Evolutionary conservation across 257 asterid species (phyloP), one percentile per base, ranked within the genome.

Genomic region (Echites panduratus): DNA sequence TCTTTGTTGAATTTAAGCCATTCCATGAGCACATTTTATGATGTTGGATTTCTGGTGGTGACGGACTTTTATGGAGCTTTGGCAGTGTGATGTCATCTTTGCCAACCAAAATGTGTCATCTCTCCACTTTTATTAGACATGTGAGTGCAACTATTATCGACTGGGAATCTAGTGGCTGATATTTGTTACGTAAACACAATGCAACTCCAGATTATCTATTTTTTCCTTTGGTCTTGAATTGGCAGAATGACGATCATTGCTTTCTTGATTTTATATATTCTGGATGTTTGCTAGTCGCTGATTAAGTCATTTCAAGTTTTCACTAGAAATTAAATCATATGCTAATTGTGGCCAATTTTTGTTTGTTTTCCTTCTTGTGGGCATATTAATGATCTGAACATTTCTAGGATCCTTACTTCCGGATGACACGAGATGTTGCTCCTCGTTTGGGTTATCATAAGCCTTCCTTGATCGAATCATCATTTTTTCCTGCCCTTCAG

Each of bases 371-470:
- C 26, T 20, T 57, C 26, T 47, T 48, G 20, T 75, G 47, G 5
- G 20, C 43, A 61, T n/a, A n/a, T 35, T 52, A 49, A 54, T 29
- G 38, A 56, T 73, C 41, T 61, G 20, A 38, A 0, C 57, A 22
- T 48, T 71, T 82, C 69, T 90, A 94, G 97, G 97, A 94, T 83
- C 97, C 98, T 70, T 94, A 94, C 83, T 94, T 94, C 81, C 89
- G 97, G 78, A 94, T 94, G 98, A 94, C 98, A n/a, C 82, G 98
- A 68, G 98, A 94, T 79, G 97, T 94, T 81, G 97, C 98, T 82
- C 97, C 98, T 29, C 86, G 98, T 71, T 66, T 91, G 82, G 96
- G 95, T 69, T 94, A 87, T 82, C 89, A 85, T 68, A 94, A 94
- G 84, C 97, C 98, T 72, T 90, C 98, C 29, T 75, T 94, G 90